Base-by-base conservation (phyloP, 768 basidiomycete genomes). In the Pleurotus sapidus region DNA sequence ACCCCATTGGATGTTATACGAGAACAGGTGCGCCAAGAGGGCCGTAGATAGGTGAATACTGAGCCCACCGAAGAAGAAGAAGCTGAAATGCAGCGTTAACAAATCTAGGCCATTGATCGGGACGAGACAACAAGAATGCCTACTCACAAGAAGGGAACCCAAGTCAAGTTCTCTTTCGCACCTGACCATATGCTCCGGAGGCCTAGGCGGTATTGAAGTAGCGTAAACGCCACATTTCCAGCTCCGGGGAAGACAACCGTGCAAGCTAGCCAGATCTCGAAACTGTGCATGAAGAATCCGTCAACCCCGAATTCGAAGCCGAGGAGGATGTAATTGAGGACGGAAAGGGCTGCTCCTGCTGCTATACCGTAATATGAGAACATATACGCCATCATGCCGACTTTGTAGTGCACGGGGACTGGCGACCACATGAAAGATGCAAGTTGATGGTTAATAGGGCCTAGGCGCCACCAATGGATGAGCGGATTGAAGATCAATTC, bases 401-500 rank as follows among this genome's bases (percentile, higher is more conserved):
- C 74, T 74, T 93, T 92, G 79, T 93, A 92, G 66, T 93, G 91
- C 0, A 91, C 78, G 5, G 90, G 90, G 1, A 89, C 88, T 39
- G 64, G 68, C 0, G 86, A 88, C 91, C 91, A 92, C 37, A 91
- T 63, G 74, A 93, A 93, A 34, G 72, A 77, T 48, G 86, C 85
- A 7, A 93, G 78, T 66, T 92, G 89, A 65, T 87, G 86, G 50
- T 84, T 95, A 72, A 96, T 87, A 0, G 93, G 93, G 4, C 93
- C 93, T 59, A 81, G 71, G 53, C 75, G 75, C 81, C 84, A 88
- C 93, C 93, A 95, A 20, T 84, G 68, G 53, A 82, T 78, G 57
- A 95, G 63, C 0, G 94, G 95, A 65, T 94, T 86, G 81, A 95
- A 95, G 59, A 94, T 81, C 49, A 95, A 78, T 70, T 89, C 88